Evolutionary conservation across 257 asterid genomes (phyloP).

Genomic region (Scutellaria barbata): DNA sequence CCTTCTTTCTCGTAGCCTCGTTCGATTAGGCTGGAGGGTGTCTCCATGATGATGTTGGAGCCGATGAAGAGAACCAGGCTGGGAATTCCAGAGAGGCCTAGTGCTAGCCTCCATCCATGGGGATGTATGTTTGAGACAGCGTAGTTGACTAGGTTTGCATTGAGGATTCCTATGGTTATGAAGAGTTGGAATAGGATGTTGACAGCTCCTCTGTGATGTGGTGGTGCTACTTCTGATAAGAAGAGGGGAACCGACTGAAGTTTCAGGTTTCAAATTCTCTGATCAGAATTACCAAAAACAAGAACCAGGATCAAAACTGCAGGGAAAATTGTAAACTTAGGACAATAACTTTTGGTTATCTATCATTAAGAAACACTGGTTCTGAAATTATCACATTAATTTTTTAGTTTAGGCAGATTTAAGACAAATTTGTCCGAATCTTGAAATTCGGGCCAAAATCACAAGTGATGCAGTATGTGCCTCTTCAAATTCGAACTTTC

Average conservation of each 20-base stretch:
- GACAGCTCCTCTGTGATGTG: constrained; percentile 77
- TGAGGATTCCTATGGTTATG: constrained; percentile 72
- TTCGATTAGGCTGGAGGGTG: constrained; percentile 72
- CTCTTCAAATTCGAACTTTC: no score
- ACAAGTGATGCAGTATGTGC: no score
- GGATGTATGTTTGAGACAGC: constrained; percentile 54
- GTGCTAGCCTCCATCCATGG: constrained; percentile 68
- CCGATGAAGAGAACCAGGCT: constrained; percentile 53
- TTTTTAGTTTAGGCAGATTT: no score
- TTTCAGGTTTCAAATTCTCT: constrained; percentile 10
- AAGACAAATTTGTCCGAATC: no score
- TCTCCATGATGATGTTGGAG: constrained; percentile 61
- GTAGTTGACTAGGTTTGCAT: constrained; percentile 72
- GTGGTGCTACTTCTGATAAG: constrained; percentile 79
- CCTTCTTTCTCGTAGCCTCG: constrained; percentile 49
- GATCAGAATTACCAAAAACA: constrained; percentile 15
- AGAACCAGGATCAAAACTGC: no score
- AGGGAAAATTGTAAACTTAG: no score
- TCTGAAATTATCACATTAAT: no score
- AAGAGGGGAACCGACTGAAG: constrained; percentile 82
- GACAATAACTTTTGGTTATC: no score
- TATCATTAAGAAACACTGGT: no score
- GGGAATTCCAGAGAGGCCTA: constrained; percentile 68
- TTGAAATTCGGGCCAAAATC: no score
- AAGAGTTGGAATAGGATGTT: constrained; percentile 87